Evolutionary conservation across 345 rosid genomes (phyloP).

Genomic region (Cardamine occulta): DNA sequence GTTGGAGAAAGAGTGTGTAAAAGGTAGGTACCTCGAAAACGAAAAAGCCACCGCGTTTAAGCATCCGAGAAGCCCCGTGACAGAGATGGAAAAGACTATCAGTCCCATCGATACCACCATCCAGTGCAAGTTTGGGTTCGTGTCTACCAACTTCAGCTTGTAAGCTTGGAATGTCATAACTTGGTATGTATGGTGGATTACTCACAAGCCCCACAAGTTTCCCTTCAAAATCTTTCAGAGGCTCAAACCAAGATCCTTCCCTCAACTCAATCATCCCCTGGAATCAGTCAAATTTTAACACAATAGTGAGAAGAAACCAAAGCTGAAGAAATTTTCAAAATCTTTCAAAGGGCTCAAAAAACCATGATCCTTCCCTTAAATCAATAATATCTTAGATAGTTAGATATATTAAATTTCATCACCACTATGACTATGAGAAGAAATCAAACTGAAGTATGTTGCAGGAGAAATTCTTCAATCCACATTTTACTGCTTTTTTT

Average conservation of each 20-base stretch:
- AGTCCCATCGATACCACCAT: slow-evolving; percentile 77
- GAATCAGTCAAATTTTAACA: slow-evolving; percentile 14
- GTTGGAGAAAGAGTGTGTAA: neutral
- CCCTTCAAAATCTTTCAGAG: slow-evolving; percentile 67
- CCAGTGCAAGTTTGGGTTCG: slow-evolving; percentile 87
- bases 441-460: too few species aligned
- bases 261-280: slow-evolving; percentile 67
- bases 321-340: neutral
- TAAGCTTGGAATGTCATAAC: slow-evolving; percentile 56
- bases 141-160: slow-evolving; percentile 94
- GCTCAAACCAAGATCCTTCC: slow-evolving; percentile 88
- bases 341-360: slow-evolving; percentile 22
- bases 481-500: neutral
- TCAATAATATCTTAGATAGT: slow-evolving; percentile 47
- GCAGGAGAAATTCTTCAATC: too few species aligned
- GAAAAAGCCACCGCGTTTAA: slow-evolving; percentile 80
- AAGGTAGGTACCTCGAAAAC: slow-evolving; percentile 66
- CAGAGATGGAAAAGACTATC: slow-evolving; percentile 76
- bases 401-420: neutral
- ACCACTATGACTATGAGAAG: too few species aligned
- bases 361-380: slow-evolving; percentile 64
- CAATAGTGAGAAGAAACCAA: neutral
- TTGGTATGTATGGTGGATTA: slow-evolving; percentile 93
- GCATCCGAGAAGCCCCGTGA: slow-evolving; percentile 64
- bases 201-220: slow-evolving; percentile 78